Conservation (phyloP, 2,329 filamentous ascomycete genomes). For the Pseudogymnoascus sp. region DNA sequence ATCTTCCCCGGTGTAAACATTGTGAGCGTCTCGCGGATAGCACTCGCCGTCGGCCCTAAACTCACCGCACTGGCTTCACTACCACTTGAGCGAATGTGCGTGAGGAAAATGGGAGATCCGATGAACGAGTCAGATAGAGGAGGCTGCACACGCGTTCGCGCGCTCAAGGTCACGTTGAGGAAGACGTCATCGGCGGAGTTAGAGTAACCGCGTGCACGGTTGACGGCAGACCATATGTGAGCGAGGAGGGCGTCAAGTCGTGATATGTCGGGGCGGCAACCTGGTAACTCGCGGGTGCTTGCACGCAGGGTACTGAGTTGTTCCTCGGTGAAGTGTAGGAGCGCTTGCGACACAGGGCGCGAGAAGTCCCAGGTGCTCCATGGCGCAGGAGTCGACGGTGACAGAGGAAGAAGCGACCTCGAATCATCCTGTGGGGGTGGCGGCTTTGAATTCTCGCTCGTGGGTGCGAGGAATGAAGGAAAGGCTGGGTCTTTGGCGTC, state of each 20-base stretch:
- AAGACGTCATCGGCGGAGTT: conserved; percentile 27
- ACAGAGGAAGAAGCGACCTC: conserved; percentile 20
- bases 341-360: conserved; percentile 25
- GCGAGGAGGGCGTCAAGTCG: conserved; percentile 36
- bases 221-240: conserved; percentile 38
- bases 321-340: conserved; percentile 31
- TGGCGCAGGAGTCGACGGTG: conserved; percentile 28
- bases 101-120: conserved; percentile 37
- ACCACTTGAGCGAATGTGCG: conserved; percentile 26
- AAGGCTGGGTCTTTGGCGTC: conserved; percentile 11
- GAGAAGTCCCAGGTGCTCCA: conserved; percentile 36
- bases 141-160: conserved; percentile 31
- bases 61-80: not conserved
- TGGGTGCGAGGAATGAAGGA: not conserved
- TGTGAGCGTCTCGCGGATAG: conserved; percentile 30
- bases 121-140: conserved; percentile 34
- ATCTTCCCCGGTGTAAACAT: conserved; percentile 32
- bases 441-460: not conserved
- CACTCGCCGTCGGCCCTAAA: conserved; percentile 18
- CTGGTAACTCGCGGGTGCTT: conserved; percentile 28
- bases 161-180: conserved; percentile 34
- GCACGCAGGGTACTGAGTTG: conserved; percentile 24
- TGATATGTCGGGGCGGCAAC: conserved; percentile 14
- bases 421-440: not conserved
- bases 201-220: conserved; percentile 30